Conservation (phyloP, 208 protist species). For the Naegleria lovaniensis region DNA sequence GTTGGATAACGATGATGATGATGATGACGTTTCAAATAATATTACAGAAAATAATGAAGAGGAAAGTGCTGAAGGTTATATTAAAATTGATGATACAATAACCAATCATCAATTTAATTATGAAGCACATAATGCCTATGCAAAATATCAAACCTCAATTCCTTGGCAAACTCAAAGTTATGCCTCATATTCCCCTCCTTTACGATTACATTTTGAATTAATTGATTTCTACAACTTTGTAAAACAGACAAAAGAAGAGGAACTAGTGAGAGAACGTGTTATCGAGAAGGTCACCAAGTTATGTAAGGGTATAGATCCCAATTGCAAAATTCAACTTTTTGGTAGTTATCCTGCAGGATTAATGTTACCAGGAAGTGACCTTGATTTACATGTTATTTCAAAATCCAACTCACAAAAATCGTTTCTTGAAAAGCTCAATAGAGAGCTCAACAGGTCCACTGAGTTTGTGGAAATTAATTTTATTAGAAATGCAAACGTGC, state of each 20-base stretch:
- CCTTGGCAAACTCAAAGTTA: constrained; percentile 6
- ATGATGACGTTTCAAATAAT: neutral
- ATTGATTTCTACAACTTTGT: constrained; percentile 27
- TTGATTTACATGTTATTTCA: neutral
- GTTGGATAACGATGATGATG: neutral
- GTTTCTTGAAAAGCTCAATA: neutral
- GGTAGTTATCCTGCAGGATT: constrained; percentile 5
- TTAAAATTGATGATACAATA: neutral
- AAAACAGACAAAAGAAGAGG: constrained; percentile 1
- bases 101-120: neutral
- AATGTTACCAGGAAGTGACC: constrained; percentile 20
- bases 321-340: neutral
- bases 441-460: neutral
- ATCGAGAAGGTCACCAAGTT: neutral
- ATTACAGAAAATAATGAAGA: neutral
- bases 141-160: neutral
- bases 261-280: neutral
- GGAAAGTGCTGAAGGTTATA: neutral
- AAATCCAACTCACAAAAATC: neutral
- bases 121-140: neutral
- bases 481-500: neutral
- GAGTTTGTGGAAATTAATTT: neutral
- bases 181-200: neutral
- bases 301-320: neutral
- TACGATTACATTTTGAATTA: constrained; percentile 4